Conservation (phyloP, 2,329 filamentous ascomycete species). For the Alternaria incomplexa region DNA sequence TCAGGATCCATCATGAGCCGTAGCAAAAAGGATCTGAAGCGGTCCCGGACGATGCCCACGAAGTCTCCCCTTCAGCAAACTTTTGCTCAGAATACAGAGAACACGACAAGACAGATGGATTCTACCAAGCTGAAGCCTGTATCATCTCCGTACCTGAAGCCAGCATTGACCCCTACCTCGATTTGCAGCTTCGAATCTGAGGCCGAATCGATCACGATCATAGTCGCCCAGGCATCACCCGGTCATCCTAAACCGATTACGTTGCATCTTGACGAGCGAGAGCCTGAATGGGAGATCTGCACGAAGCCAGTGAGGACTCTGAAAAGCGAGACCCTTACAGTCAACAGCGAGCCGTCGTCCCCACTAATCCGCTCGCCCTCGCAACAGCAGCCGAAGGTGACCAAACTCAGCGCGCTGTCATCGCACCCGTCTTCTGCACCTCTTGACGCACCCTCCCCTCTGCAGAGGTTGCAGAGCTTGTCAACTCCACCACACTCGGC, state of each 20-base stretch:
- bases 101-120: slow-evolving; percentile 5
- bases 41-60: slow-evolving; percentile 39
- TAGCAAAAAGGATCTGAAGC: slow-evolving; percentile 28
- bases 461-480: slow-evolving; percentile 25
- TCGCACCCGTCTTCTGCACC: slow-evolving; percentile 39
- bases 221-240: slow-evolving; percentile 24
- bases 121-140: slow-evolving; percentile 10
- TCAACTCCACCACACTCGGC: slow-evolving; percentile 26
- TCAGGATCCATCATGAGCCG: slow-evolving; percentile 22
- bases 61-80: slow-evolving; percentile 36
- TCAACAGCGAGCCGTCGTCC: neutral
- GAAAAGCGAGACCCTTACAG: slow-evolving; percentile 8
- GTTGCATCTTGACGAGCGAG: slow-evolving; percentile 29
- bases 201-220: slow-evolving; percentile 36
- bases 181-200: slow-evolving; percentile 40
- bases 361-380: slow-evolving; percentile 19
- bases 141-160: slow-evolving; percentile 18
- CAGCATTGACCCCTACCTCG: slow-evolving; percentile 34
- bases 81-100: slow-evolving; percentile 18
- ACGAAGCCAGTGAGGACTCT: slow-evolving; percentile 23
- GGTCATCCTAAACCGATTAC: slow-evolving; percentile 21
- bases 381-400: slow-evolving; percentile 30
- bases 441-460: slow-evolving; percentile 27
- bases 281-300: slow-evolving; percentile 42
- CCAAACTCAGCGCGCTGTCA: slow-evolving; percentile 34